These are phyloP conservation scores for Auricularia heimuer DNA, from an alignment of 768 basidiomycete species.

Conservation along the genomic window DNA sequence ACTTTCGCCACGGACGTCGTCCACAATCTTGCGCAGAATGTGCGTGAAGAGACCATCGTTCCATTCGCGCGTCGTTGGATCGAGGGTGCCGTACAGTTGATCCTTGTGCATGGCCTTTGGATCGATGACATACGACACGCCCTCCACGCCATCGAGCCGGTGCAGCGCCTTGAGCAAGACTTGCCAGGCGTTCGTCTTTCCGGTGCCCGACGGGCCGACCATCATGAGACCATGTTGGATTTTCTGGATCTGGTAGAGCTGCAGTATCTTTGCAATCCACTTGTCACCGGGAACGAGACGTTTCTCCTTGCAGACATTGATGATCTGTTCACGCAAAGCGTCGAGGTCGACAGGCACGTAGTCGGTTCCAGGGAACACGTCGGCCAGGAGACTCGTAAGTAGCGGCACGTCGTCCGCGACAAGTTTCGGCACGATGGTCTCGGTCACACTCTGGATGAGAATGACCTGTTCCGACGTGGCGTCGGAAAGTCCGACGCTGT, in stretches of 20 bases:
- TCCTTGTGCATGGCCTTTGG: conserved; percentile 99
- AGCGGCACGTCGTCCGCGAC: conserved; percentile 96
- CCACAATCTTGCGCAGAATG: conserved; percentile 93
- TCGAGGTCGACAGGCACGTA: conserved; percentile 85
- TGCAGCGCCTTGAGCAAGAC: conserved; percentile 86
- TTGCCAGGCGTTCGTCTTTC: conserved; percentile 96
- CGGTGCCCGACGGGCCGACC: conserved; percentile 95
- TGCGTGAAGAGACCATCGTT: conserved; percentile 98
- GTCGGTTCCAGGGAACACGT: conserved; percentile 94
- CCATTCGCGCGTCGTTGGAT: conserved; percentile 97
- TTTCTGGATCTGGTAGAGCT: conserved; percentile 98
- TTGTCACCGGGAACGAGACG: conserved; percentile 78
- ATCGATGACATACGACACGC: conserved; percentile 93
- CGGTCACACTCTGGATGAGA: conserved; percentile 94
- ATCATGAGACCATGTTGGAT: conserved; percentile 99
- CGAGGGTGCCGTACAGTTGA: conserved; percentile 91
- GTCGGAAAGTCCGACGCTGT: conserved; percentile 51
- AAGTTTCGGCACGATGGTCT: conserved; percentile 96
- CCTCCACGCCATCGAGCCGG: conserved; percentile 83
- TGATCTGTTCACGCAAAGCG: conserved; percentile 73
- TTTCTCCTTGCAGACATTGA: conserved; percentile 76
- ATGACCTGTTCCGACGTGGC: conserved; percentile 85
- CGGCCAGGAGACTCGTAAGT: conserved; percentile 83
- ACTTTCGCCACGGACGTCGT: conserved; percentile 96
- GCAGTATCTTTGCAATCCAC: conserved; percentile 93